Conservation (phyloP, 306 rosid genomes). For the Cicer bijugum region DNA sequence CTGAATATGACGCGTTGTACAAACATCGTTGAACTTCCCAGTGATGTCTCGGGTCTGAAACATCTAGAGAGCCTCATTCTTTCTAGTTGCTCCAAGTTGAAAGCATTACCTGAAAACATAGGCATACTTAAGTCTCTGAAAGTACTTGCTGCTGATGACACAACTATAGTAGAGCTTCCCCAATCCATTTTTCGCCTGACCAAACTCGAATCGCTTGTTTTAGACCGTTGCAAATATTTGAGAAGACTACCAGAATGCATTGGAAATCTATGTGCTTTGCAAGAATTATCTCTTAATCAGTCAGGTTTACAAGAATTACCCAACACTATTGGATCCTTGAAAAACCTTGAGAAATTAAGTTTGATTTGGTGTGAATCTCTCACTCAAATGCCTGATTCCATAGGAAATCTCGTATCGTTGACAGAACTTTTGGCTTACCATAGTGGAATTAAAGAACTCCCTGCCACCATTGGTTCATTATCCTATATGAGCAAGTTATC, state of each 20-base stretch:
- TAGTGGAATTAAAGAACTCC: conserved; percentile 56
- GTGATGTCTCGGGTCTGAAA: conserved; percentile 62
- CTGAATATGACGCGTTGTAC: conserved; percentile 54
- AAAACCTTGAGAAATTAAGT: conserved; percentile 61
- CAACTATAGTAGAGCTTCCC: conserved; percentile 55
- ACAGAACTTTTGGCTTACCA: conserved; percentile 33
- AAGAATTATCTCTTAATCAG: conserved; percentile 49
- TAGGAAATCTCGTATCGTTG: conserved; percentile 51
- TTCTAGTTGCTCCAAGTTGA: conserved; percentile 51
- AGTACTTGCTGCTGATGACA: conserved; percentile 50
- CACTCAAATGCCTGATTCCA: conserved; percentile 55
- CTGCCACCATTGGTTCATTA: conserved; percentile 59
- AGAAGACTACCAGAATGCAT: conserved; percentile 55
- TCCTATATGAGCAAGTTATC: conserved; percentile 49
- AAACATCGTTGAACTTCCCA: conserved; percentile 54
- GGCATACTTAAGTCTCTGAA: conserved; percentile 55
- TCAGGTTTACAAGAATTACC: conserved; percentile 62
- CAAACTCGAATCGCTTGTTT: conserved; percentile 54
- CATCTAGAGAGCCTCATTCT: conserved; percentile 56
- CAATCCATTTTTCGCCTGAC: conserved; percentile 55
- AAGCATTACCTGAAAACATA: conserved; percentile 56
- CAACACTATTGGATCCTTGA: conserved; percentile 54
- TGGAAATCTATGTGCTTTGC: conserved; percentile 57
- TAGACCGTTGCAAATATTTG: conserved; percentile 49
- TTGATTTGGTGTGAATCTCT: conserved; percentile 56